These are phyloP conservation scores for Cicer arietinum DNA, from an alignment of 306 rosid species.

Conservation along the genomic window DNA sequence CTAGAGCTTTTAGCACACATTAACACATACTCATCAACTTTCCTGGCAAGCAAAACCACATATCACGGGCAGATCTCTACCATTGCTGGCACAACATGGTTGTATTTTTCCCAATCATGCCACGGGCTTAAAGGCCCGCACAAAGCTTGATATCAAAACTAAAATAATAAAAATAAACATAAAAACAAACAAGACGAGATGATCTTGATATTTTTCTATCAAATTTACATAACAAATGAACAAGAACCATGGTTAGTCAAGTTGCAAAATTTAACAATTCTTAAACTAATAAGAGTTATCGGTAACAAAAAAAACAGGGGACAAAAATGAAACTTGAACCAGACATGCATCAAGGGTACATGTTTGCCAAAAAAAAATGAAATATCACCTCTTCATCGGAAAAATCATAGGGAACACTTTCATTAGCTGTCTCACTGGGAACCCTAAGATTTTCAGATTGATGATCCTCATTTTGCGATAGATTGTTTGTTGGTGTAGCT, in stretches of 20 bases:
- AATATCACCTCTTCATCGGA: slow-evolving; percentile 77
- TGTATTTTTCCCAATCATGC: slow-evolving; percentile 2
- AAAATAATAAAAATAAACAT: neutral
- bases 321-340: slow-evolving; percentile 4
- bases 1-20: slow-evolving; percentile 3
- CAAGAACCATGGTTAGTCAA: neutral
- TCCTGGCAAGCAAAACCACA: slow-evolving; percentile 1
- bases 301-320: neutral
- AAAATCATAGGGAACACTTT: slow-evolving; percentile 62
- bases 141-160: slow-evolving; percentile 22
- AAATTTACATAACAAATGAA: slow-evolving; percentile 6
- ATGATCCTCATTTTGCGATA: slow-evolving; percentile 45
- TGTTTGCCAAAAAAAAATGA: slow-evolving; percentile 19
- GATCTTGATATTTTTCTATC: slow-evolving; percentile 32
- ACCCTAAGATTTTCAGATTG: slow-evolving; percentile 52
- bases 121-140: neutral
- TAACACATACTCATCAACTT: neutral
- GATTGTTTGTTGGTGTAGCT: slow-evolving; percentile 47
- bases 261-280: slow-evolving; percentile 12
- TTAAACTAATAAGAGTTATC: neutral
- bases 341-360: neutral
- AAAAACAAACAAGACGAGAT: neutral
- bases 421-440: slow-evolving; percentile 50
- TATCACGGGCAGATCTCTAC: neutral
- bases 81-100: slow-evolving; percentile 1